Percentiles rank a stretch among this genome's conserved stretches.
Evolutionary conservation across 495 filamentous ascomycete genomes (phyloP).

Genomic region (Penicilliopsis zonata): DNA sequence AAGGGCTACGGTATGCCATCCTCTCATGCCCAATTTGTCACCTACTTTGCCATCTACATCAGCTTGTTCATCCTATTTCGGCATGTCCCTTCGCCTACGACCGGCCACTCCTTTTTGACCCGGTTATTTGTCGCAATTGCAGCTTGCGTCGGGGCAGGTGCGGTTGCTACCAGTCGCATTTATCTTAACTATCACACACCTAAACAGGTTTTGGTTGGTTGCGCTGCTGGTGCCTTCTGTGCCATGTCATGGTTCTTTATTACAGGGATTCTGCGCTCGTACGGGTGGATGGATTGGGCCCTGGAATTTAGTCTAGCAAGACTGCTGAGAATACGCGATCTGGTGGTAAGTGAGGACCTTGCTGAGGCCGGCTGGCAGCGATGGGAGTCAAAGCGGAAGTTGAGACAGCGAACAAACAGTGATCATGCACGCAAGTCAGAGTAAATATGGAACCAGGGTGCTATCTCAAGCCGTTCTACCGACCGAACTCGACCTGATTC

Average conservation of each 20-base stretch:
- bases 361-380: conserved; percentile 87
- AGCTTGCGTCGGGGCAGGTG: conserved; percentile 46
- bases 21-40: conserved; percentile 88
- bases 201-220: conserved; percentile 75
- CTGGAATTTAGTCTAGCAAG: conserved; percentile 55
- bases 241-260: conserved; percentile 69
- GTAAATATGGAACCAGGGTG: too few relatives aligned
- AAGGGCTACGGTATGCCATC: conserved; percentile 99
- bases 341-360: conserved; percentile 83
- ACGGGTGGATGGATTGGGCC: conserved; percentile 55
- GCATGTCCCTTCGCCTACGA: conserved; percentile 47
- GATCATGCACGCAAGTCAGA: conserved; percentile 17
- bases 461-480: too few relatives aligned
- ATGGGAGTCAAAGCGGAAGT: conserved; percentile 54
- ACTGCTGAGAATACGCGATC: conserved; percentile 61
- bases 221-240: conserved; percentile 54
- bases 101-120: conserved; percentile 37
- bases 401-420: conserved; percentile 17
- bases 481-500: too few relatives aligned
- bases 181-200: conserved; percentile 93
- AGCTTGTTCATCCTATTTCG: conserved; percentile 70
- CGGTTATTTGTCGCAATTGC: conserved; percentile 43
- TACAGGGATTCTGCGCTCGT: conserved; percentile 49
- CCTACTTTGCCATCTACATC: conserved; percentile 77
- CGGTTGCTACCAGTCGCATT: conserved; percentile 67